Conservation (phyloP, 352 stramenopile species). For the Plasmopara muralis region DNA sequence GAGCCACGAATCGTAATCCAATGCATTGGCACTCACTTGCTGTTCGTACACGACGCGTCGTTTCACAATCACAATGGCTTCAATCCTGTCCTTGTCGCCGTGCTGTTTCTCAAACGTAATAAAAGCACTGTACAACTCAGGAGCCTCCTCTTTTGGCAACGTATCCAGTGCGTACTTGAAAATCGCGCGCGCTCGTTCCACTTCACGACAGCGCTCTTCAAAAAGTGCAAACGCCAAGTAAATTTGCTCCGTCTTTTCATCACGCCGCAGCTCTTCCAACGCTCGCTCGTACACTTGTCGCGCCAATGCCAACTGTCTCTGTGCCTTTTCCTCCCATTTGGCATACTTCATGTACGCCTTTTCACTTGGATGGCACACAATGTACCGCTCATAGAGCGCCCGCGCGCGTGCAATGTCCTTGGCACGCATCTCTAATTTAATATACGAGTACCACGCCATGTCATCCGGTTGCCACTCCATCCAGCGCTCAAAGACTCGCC, state of each 20-base stretch:
- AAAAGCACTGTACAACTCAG: conserved; percentile 95
- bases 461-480: conserved; percentile 98
- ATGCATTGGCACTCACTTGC: conserved; percentile 81
- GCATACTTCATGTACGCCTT: conserved; percentile 97
- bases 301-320: conserved; percentile 88
- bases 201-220: conserved; percentile 95
- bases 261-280: conserved; percentile 85
- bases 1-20: conserved; percentile 99
- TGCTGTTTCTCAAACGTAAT: conserved; percentile 99
- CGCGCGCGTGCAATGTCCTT: conserved; percentile 82
- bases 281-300: conserved; percentile 93
- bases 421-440: conserved; percentile 96
- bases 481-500: conserved; percentile 95
- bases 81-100: conserved; percentile 93
- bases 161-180: conserved; percentile 81
- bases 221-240: conserved; percentile 95
- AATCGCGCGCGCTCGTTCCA: conserved; percentile 87
- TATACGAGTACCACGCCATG: conserved; percentile 97
- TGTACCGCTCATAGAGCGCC: conserved; percentile 92
- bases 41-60: conserved; percentile 94
- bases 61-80: conserved; percentile 94
- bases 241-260: conserved; percentile 79
- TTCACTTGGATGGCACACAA: conserved; percentile 85
- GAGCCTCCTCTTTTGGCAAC: conserved; percentile 79
- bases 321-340: conserved; percentile 96